Conservation (phyloP, 306 rosid species). For the Vicia sativa region DNA sequence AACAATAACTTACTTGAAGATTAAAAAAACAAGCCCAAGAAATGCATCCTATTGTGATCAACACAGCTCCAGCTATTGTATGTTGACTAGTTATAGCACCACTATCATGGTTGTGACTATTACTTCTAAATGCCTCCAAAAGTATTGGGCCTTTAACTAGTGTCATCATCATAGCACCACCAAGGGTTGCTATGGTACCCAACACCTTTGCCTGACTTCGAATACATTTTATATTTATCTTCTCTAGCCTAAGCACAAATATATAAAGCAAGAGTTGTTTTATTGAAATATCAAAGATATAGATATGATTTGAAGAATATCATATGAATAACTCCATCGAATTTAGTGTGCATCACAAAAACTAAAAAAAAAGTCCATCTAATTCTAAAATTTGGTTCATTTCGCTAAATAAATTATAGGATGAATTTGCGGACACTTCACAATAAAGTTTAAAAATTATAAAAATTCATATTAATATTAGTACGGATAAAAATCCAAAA, state of each 20-base stretch:
- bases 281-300: too few relatives aligned
- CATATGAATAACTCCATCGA: too few relatives aligned
- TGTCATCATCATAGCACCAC: constrained; percentile 90
- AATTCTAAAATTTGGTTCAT: too few relatives aligned
- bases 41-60: constrained; percentile 75
- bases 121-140: constrained; percentile 47
- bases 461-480: too few relatives aligned
- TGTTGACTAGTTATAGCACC: constrained; percentile 47
- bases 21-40: constrained; percentile 78
- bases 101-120: constrained; percentile 29
- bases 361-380: too few relatives aligned
- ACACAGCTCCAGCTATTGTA: constrained; percentile 62
- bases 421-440: too few relatives aligned
- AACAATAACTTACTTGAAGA: constrained; percentile 60
- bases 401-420: too few relatives aligned
- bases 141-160: constrained; percentile 73
- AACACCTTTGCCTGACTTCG: constrained; percentile 78
- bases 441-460: too few relatives aligned
- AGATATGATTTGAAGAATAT: too few relatives aligned
- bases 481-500: too few relatives aligned
- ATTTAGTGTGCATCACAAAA: too few relatives aligned
- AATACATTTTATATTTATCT: constrained; percentile 54
- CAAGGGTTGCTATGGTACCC: constrained; percentile 79
- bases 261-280: too few relatives aligned
- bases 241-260: constrained; percentile 65